phyloP scores from a whole-genome alignment of 164 flowering plant genomes.

The Berberis vulgaris region DNA sequence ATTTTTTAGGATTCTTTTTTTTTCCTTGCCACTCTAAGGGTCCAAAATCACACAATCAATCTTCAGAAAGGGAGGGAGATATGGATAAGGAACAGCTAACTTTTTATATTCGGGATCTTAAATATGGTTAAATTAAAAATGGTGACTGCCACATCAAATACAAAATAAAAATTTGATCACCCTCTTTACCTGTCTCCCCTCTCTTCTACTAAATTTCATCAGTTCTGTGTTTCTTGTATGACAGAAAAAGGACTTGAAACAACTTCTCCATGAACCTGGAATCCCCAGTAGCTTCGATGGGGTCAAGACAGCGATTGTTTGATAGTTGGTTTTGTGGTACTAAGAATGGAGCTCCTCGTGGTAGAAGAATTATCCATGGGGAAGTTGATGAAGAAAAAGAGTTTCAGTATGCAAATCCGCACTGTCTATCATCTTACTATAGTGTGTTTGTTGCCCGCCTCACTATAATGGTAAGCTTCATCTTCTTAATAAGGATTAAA shows the following conservation, averaged over 20 bases:
- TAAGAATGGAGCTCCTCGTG: slow-evolving; percentile 3
- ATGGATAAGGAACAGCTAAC: slow-evolving; percentile 6
- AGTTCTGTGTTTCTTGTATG: background rate
- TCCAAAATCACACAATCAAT: slow-evolving; percentile 9
- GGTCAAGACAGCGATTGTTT: slow-evolving; percentile 14
- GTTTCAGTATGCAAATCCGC: slow-evolving; percentile 40
- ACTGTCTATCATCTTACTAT: slow-evolving; percentile 79
- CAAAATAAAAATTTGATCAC: too few species aligned
- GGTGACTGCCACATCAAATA: too few species aligned
- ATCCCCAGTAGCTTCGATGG: background rate
- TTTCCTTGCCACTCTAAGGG: slow-evolving; percentile 8
- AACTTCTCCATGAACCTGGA: background rate
- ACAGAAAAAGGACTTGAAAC: background rate
- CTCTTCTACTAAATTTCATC: too few species aligned
- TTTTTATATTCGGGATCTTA: background rate
- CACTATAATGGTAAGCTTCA: slow-evolving; percentile 70
- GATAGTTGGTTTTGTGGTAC: slow-evolving; percentile 16
- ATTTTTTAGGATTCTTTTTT: background rate
- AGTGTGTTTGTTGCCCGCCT: slow-evolving; percentile 93
- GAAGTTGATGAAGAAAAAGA: slow-evolving; percentile 33
- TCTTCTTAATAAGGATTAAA: background rate
- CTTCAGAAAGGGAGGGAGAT: slow-evolving; percentile 10
- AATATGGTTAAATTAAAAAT: too few species aligned
- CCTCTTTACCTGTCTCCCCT: too few species aligned
- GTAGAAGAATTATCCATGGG: background rate